Evolutionary conservation across 2,329 filamentous ascomycete genomes (phyloP), one percentile per base, ranked within the genome.

Genomic region (Fusarium haematococcum): DNA sequence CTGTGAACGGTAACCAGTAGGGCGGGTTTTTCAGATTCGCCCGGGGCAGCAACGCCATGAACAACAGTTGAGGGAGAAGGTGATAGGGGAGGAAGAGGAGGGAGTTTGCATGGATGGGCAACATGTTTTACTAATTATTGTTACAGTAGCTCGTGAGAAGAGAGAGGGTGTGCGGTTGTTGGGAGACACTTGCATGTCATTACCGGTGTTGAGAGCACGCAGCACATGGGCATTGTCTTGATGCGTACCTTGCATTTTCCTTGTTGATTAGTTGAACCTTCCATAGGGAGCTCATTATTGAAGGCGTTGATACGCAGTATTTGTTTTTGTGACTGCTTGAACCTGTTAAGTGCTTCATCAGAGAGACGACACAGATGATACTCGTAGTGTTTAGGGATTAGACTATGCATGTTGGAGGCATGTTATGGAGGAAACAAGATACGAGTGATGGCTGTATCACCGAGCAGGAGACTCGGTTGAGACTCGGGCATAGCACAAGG

Each of bases 1-100:
- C 77, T 4, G 68, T 79, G 60, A 79, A 79, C 61, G 77, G 77
- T 57, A 73, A 58, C 63, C 73, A 77, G 70, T 77, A 77, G 69
- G 61, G 56, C 27, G 37, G 63, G 59, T 35, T 50, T 37, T 54
- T 35, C 63, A 57, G 68, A 48, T 39, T 63, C 56, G 52, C 48
- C 27, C 20, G 66, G 52, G 50, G 33, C 41, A 20, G 50, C 27
- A 20, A 54, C 50, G 50, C 27, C 52, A 35, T 67, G 16, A 43
- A 27, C 41, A 41, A 37, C 32, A 43, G 30, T 7, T 35, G 33
- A 39, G 60, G 32, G 30, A 18, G 30, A 30, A 30, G 54, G 50
- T 50, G 64, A 20, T 37, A 41, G 35, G 10, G 61, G 57, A 48
- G 62, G 45, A 72, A 63, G 72, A 67, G 65, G 35, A 68, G 60